Evolutionary conservation across 495 filamentous ascomycete genomes (phyloP).

Genomic region (Niebla homalea): DNA sequence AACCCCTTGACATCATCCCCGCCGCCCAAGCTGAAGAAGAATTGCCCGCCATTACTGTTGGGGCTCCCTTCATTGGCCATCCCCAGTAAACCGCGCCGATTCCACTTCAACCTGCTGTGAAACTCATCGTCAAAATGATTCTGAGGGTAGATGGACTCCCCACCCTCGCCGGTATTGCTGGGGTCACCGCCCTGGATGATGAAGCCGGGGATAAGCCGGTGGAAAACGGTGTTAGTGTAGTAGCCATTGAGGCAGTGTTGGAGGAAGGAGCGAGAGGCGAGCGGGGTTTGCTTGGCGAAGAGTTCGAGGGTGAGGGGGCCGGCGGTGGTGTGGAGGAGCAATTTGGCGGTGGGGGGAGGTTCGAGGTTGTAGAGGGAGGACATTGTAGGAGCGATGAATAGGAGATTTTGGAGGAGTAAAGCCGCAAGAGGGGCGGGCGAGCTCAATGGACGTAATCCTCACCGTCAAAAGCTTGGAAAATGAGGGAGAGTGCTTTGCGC

Average conservation of each 20-base stretch:
- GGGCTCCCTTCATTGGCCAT: conserved; percentile 70
- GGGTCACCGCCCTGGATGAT: conserved; percentile 93
- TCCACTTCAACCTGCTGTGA: conserved; percentile 84
- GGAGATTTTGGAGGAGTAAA: too few relatives aligned
- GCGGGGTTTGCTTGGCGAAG: conserved; percentile 84
- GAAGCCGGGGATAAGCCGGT: conserved; percentile 83
- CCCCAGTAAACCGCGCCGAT: conserved; percentile 75
- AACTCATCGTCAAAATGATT: conserved; percentile 81
- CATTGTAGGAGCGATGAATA: background rate
- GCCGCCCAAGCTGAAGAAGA: conserved; percentile 69
- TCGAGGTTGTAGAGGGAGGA: conserved; percentile 77
- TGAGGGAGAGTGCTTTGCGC: too few relatives aligned
- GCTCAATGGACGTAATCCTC: too few relatives aligned
- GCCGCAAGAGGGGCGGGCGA: too few relatives aligned
- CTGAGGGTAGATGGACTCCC: conserved; percentile 80
- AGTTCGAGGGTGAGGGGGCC: conserved; percentile 84
- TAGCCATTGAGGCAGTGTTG: conserved; percentile 90
- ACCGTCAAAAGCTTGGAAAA: too few relatives aligned
- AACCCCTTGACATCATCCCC: conserved; percentile 66
- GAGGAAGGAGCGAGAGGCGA: conserved; percentile 89
- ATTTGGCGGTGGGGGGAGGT: conserved; percentile 81
- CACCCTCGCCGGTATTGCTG: conserved; percentile 80
- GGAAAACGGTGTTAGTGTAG: conserved; percentile 85
- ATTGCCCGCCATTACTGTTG: conserved; percentile 67
- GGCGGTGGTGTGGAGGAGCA: conserved; percentile 73